phyloP scores from a whole-genome alignment of 345 rosid species.

The Turnera subulata region DNA sequence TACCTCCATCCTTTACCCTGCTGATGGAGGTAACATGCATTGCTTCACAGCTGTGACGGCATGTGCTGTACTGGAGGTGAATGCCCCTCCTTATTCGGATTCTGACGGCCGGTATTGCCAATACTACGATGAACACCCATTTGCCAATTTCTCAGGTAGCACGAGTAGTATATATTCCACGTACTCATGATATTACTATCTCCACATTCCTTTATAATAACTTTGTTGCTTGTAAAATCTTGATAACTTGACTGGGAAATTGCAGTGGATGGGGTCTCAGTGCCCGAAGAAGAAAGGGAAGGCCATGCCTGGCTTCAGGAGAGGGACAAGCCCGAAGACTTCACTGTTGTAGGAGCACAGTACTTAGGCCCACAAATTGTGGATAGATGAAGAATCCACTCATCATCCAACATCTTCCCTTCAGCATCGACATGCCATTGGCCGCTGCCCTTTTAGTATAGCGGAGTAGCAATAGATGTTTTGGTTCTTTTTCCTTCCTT shows the following conservation, averaged over 20 bases:
- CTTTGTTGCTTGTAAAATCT: too few relatives aligned
- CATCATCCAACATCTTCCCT: too few relatives aligned
- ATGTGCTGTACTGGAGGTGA: slow-evolving; percentile 87
- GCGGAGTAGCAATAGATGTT: slow-evolving; percentile 12
- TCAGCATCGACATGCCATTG: not conserved
- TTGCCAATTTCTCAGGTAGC: slow-evolving; percentile 47
- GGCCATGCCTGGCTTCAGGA: slow-evolving; percentile 73
- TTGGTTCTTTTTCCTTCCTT: not conserved
- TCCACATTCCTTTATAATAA: too few relatives aligned
- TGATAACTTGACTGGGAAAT: not conserved
- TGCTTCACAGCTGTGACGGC: slow-evolving; percentile 78
- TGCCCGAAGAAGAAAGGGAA: slow-evolving; percentile 50
- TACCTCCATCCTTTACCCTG: slow-evolving; percentile 77
- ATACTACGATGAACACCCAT: slow-evolving; percentile 61
- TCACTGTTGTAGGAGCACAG: slow-evolving; percentile 36
- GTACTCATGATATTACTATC: too few relatives aligned
- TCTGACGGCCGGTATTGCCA: slow-evolving; percentile 78
- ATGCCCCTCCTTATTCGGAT: slow-evolving; percentile 81
- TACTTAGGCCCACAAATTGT: slow-evolving; percentile 30
- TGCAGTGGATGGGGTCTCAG: slow-evolving; percentile 39
- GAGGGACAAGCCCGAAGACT: slow-evolving; percentile 51
- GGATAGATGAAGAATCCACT: slow-evolving; percentile 4
- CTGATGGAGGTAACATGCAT: slow-evolving; percentile 97
- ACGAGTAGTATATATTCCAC: too few relatives aligned
- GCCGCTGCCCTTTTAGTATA: slow-evolving; percentile 1